Base-by-base conservation (phyloP, 1,284 basidiomycete genomes). In the Cryptococcus deneoformans region DNA sequence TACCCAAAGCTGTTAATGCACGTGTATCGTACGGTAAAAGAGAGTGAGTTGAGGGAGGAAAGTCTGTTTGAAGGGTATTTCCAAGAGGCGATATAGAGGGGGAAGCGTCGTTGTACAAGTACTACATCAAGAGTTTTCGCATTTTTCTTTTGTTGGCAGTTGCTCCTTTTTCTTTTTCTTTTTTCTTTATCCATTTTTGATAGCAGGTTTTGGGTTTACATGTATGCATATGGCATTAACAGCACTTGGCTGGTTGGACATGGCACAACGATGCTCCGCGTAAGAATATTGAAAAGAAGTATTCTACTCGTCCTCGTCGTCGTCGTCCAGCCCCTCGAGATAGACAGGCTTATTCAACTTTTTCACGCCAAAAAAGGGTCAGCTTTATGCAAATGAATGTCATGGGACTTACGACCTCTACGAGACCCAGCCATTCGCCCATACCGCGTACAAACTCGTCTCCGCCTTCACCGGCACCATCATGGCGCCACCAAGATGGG, bases 1-100 rank as follows among this genome's bases (percentile, higher is more conserved):
- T 99, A 89, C 79, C 95, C 95, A 5, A 80, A 79, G 40, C 82
- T 99, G 16, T 93, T 99, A 81, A 79, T 97, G 61, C 94, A 98
- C 73, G 93, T 98, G 40, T 88, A 97, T 71, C 75, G 81, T 29
- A 90, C 93, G 62, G 82, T 99, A 16, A 63, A 62, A 8, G 80
- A 83, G 49, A 87, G 86, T 5, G 78, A 84, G 35, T 79, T 93
- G 38, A 81, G 84, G 47, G 80, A 81, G 60, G 92, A 94, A 77
- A 85, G 87, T 29, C 89, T 93, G 87, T 93, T 93, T 79, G 85
- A 85, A 68, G 80, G 83, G 37, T 94, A 93, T 77, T 93, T 91
- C 69, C 86, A 89, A 60, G 64, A 72, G 45, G 44, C 20, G 46
- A 14, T 35, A 4, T 24, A 44, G 54, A 46, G 53, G 4, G 42